Base-by-base conservation (phyloP, 805 yeast species). In the Candida maltosa region DNA sequence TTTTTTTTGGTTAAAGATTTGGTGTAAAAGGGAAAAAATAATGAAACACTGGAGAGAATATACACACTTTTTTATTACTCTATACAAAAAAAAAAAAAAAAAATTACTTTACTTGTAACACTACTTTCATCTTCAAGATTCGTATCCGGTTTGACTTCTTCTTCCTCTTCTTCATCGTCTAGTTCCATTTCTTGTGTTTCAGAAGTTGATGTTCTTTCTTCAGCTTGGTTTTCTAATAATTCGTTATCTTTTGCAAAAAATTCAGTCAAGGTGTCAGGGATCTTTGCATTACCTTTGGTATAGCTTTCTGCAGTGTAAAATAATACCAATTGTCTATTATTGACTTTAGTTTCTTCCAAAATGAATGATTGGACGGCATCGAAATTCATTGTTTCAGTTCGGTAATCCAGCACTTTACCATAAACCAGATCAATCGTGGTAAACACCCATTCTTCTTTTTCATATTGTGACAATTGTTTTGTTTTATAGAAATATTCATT, bases 401-500 rank as follows among this genome's bases (percentile, higher is more conserved):
- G 35, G 31, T 42, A 52, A 30, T 48, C 51, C 11, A 32, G 29
- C 8, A 53, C 44, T 19, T 41, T 41, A 14, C 39, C 39, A 10
- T 14, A 16, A 7, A 20, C 15, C 6, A 29, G 26, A 8, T 29
- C 27, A 7, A 35, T 21, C 3, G 47, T 47, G 9, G 40, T 36
- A 32, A 47, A 47, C 1, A 50, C 47, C 62, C 62, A 58, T 4
- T 45, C 42, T 20, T 46, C 49, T 17, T 36, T 47, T 3, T 37
- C 38, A 5, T 35, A 31, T 3, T 24, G 35, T 15, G 10, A 34
- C 26, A 16, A 37, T 12, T 14, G 34, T 29, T 36, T 45, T 43
- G 32, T 44, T 37, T 23, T 47, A 42, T 56, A 58, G 31, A 48
- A 58, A 41, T 56, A 66, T 26, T 54, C 54, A 6, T 43, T 26